Conservation (phyloP, 805 yeast genomes). For the Komagataella pastoris region DNA sequence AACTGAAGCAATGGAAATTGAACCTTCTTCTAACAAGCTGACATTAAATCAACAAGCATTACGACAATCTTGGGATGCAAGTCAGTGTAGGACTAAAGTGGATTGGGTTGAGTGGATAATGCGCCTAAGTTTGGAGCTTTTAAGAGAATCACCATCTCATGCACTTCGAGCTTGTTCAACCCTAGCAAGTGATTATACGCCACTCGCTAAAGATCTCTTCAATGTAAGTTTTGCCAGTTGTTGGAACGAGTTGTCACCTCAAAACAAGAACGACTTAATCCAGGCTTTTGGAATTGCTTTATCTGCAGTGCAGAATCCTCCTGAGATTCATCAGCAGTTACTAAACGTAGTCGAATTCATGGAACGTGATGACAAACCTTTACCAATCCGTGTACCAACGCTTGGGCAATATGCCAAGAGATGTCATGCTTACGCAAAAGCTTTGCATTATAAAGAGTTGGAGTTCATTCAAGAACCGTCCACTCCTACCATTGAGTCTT, state of each 20-base stretch:
- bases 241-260: constrained; percentile 85
- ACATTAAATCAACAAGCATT: constrained; percentile 55
- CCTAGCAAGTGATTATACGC: constrained; percentile 75
- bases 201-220: constrained; percentile 81
- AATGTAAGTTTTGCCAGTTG: constrained; percentile 93
- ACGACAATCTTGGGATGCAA: constrained; percentile 84
- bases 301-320: constrained; percentile 84
- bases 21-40: constrained; percentile 57
- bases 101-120: constrained; percentile 99
- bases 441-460: constrained; percentile 87
- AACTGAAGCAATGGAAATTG: constrained; percentile 45
- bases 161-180: constrained; percentile 89
- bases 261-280: constrained; percentile 80
- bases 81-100: constrained; percentile 77
- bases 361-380: constrained; percentile 94
- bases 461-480: constrained; percentile 92
- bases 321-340: constrained; percentile 86
- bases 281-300: constrained; percentile 77
- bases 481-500: constrained; percentile 80
- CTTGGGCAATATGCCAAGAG: constrained; percentile 87
- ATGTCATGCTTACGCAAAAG: constrained; percentile 96
- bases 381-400: constrained; percentile 83
- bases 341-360: constrained; percentile 87
- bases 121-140: constrained; percentile 67
- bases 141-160: constrained; percentile 89